A percentile compares a stretch with the other conserved stretches of the same genome.
These are phyloP conservation scores for Melanomma pulvis-pyrius DNA, from an alignment of 495 filamentous ascomycete genomes.

Conservation along the genomic window DNA sequence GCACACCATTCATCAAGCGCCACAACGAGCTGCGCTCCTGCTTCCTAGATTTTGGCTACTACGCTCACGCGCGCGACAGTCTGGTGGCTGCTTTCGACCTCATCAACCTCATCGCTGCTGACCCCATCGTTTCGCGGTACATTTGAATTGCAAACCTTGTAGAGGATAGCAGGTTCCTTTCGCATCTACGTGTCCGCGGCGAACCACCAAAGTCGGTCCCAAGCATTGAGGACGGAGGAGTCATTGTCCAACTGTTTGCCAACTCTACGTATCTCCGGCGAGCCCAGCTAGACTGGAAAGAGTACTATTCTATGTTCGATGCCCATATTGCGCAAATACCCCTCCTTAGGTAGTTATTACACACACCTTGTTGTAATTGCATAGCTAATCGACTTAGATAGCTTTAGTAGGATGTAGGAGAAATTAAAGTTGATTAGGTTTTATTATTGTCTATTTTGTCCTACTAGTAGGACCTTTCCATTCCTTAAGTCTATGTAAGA, in stretches of 20 bases:
- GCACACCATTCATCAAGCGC: slow-evolving; percentile 41
- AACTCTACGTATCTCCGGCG: slow-evolving; percentile 41
- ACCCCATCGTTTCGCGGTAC: slow-evolving; percentile 47
- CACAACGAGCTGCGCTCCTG: slow-evolving; percentile 45
- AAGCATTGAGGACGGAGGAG: slow-evolving; percentile 37
- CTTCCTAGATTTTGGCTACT: slow-evolving; percentile 45
- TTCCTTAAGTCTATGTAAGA: too few species aligned
- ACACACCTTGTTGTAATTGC: too few species aligned
- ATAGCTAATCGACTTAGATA: too few species aligned
- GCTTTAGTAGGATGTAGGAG: too few species aligned
- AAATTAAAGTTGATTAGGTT: too few species aligned
- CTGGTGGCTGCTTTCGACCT: slow-evolving; percentile 40
- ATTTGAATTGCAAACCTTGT: slow-evolving; percentile 42
- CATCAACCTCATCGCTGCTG: slow-evolving; percentile 42
- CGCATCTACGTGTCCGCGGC: slow-evolving; percentile 16
- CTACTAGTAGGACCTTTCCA: too few species aligned
- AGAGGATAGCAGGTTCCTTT: slow-evolving; percentile 38
- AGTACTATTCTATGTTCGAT: slow-evolving; percentile 43
- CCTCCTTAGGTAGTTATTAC: too few species aligned
- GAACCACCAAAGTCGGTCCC: slow-evolving; percentile 32
- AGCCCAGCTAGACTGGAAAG: slow-evolving; percentile 47
- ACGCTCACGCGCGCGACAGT: slow-evolving; percentile 25
- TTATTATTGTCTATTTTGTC: too few species aligned
- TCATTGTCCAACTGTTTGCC: slow-evolving; percentile 42
- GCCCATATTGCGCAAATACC: too few species aligned